Percentiles rank a stretch among this genome's conserved stretches.
Evolutionary conservation across 331 rosid genomes (phyloP).

Genomic region (Pyracantha coccinea): DNA sequence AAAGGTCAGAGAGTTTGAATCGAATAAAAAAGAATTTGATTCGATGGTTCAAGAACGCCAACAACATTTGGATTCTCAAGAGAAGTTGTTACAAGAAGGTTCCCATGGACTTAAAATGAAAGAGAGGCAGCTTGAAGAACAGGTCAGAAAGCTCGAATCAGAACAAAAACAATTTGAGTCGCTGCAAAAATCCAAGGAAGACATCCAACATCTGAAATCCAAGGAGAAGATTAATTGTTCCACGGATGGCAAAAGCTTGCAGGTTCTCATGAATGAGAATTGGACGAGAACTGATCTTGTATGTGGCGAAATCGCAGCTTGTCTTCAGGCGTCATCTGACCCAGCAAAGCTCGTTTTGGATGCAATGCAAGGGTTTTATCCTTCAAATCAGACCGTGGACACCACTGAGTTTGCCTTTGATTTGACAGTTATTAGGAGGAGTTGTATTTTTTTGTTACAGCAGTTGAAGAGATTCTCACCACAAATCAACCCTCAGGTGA

Average conservation of each 20-base stretch:
- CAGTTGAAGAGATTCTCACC: conserved; percentile 16
- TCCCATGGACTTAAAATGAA: neutral
- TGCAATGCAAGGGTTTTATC: conserved; percentile 29
- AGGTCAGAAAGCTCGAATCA: neutral
- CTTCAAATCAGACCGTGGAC: neutral
- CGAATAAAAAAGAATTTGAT: neutral
- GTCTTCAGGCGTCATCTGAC: conserved; percentile 17
- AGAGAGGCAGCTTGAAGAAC: no score
- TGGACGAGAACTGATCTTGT: conserved; percentile 10
- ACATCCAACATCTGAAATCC: neutral
- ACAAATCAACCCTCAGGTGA: conserved; percentile 20
- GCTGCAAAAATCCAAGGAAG: neutral
- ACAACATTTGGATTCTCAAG: neutral
- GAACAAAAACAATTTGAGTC: conserved; percentile 1
- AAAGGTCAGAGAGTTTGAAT: neutral
- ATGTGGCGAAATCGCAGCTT: conserved; percentile 1
- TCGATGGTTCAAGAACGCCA: neutral
- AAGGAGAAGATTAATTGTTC: neutral
- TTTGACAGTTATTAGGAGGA: conserved; percentile 14
- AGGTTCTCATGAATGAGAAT: conserved; percentile 10
- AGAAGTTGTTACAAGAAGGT: neutral
- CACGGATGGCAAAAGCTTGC: conserved; percentile 15
- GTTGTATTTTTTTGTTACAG: conserved; percentile 30
- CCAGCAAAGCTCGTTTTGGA: conserved; percentile 35
- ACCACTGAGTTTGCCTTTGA: conserved; percentile 17